These are phyloP conservation scores for Mortierella sp. DNA, from an alignment of 371 early-diverging fungal species.

Conservation along the genomic window DNA sequence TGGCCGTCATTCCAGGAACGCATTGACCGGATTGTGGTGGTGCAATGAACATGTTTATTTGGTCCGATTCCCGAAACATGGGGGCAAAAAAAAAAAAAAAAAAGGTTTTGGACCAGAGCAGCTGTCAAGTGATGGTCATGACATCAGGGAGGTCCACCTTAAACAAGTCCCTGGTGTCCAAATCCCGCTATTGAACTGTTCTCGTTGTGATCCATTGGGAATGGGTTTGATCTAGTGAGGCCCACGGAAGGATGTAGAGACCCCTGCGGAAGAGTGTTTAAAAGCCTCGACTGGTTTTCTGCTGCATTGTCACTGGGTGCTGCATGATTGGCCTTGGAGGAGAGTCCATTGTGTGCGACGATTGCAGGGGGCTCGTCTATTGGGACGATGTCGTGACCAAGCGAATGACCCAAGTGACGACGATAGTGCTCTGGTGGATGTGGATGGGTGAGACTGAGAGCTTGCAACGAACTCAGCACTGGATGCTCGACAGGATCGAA, in stretches of 20 bases:
- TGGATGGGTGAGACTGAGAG: constrained; percentile 34
- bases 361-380: constrained; percentile 8
- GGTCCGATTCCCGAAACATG: not conserved
- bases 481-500: constrained; percentile 39
- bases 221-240: constrained; percentile 16
- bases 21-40: too few relatives aligned
- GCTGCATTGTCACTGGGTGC: not conserved
- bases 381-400: constrained; percentile 40
- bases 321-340: not conserved
- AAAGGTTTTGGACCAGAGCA: too few relatives aligned
- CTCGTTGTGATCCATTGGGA: constrained; percentile 38
- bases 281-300: not conserved
- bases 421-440: constrained; percentile 40
- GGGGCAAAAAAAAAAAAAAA: too few relatives aligned
- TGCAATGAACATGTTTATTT: too few relatives aligned
- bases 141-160: constrained; percentile 2
- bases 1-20: too few relatives aligned
- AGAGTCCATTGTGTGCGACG: too few relatives aligned
- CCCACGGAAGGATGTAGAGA: not conserved
- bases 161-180: constrained; percentile 36
- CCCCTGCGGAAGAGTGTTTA: not conserved
- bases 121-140: too few relatives aligned
- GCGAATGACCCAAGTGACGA: constrained; percentile 39
- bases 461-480: constrained; percentile 45
- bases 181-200: constrained; percentile 36